These are phyloP conservation scores for Xylaria grammica DNA, from an alignment of 495 filamentous ascomycete species.

Conservation along the genomic window DNA sequence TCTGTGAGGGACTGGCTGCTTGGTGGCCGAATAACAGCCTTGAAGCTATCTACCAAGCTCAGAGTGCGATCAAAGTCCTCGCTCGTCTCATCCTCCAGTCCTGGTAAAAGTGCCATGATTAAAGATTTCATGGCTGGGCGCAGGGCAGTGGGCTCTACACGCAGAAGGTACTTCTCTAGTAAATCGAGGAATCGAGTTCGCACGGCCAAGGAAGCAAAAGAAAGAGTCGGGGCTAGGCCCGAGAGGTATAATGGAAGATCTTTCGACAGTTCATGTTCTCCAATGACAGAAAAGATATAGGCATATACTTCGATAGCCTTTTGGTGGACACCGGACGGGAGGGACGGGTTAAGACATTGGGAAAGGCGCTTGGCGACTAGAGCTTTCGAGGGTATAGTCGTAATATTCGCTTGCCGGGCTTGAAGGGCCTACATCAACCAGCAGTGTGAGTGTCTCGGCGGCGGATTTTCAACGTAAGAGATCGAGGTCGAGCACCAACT, in stretches of 20 bases:
- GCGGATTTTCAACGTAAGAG: not conserved
- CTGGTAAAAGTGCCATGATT: conserved; percentile 83
- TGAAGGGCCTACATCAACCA: conserved; percentile 73
- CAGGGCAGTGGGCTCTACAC: conserved; percentile 69
- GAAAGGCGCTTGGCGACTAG: conserved; percentile 88
- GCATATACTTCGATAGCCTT: conserved; percentile 94
- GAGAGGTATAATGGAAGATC: conserved; percentile 90
- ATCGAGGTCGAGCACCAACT: conserved; percentile 50
- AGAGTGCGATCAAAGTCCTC: conserved; percentile 95
- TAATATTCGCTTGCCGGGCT: conserved; percentile 72
- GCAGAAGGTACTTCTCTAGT: conserved; percentile 78
- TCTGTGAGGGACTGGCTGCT: conserved; percentile 53
- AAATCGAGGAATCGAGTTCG: conserved; percentile 82
- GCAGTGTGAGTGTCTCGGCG: conserved; percentile 24
- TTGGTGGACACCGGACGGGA: conserved; percentile 98
- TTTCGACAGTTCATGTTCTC: conserved; percentile 72
- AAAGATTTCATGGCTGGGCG: conserved; percentile 89
- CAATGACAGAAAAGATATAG: conserved; percentile 81
- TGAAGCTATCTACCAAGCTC: conserved; percentile 77
- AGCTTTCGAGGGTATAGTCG: conserved; percentile 80
- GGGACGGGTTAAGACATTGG: conserved; percentile 89
- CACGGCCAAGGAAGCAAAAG: conserved; percentile 90
- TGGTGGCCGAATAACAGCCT: conserved; percentile 63
- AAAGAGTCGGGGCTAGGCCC: conserved; percentile 83
- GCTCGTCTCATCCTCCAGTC: conserved; percentile 92